Evolutionary conservation across 2,329 filamentous ascomycete genomes (phyloP), one percentile per base, ranked within the genome.

Genomic region (Didymellaceae sp.): DNA sequence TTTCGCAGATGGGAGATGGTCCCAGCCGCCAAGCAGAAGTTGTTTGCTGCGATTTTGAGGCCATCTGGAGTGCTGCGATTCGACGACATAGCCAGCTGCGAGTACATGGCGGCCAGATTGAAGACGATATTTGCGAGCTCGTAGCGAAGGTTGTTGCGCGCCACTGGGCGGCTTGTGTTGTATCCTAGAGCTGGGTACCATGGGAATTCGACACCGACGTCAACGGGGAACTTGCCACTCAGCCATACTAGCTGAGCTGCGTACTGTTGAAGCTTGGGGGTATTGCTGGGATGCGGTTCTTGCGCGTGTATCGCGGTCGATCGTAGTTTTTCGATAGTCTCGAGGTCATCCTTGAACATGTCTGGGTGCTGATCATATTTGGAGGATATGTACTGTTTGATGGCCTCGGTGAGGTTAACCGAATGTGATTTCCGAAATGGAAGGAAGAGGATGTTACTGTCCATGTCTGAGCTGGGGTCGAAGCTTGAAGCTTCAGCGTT

Each of bases 311-410:
- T 81, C n/a, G 94, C 94, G 71, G 95, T 90, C 55, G 84, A 83
- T 5, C 94, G 87, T 50, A 97, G 78, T 39, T 84, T 80, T 70
- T 97, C 91, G 66, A 99, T 91, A 59, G 88, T 83, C 68, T 92
- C 86, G 51, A 96, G 85, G 77, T 99, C 94, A 58, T 90, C 83
- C 57, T 86, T 85, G 75, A 99, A 99, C 88, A 96, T 96, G 74
- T 97, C 91, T 25, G 94, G 93, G 71, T 96, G 93, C 73, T 99
- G 94, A 75, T 97, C 93, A 87, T 97, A 97, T 81, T 97, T 97
- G 74, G 86, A 88, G 55, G 91, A 96, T 68, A 99, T 97, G 78
- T 99, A 97, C 71, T 94, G 87, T 59, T 90, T 91, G 71, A 99
- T 91, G 40, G 91, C 89, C 54, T 85, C 81, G 46, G 90, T 88